These are phyloP conservation scores for Saccharomyces uvarum DNA, from an alignment of 1,139 yeast genomes.

Conservation along the genomic window DNA sequence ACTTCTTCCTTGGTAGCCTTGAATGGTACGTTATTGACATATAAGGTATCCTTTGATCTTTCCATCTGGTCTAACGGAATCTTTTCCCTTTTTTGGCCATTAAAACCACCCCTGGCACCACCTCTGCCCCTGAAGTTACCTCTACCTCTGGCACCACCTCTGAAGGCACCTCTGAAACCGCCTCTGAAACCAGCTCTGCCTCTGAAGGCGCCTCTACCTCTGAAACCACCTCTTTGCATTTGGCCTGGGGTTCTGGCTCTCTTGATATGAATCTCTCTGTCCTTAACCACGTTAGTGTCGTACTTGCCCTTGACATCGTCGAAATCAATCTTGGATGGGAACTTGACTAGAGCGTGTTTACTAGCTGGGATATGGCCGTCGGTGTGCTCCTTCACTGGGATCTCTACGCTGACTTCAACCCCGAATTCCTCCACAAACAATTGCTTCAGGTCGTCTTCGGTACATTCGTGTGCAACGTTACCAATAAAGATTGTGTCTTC, in stretches of 20 bases:
- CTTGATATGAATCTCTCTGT: conserved; percentile 29
- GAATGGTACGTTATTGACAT: conserved; percentile 31
- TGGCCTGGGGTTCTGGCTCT: conserved; percentile 27
- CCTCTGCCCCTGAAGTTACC: conserved; percentile 15
- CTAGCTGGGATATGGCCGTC: conserved; percentile 24
- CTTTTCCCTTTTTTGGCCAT: conserved; percentile 21
- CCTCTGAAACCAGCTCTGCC: conserved; percentile 10
- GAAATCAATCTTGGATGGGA: conserved; percentile 27
- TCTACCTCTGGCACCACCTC: conserved; percentile 13
- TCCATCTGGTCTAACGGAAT: conserved; percentile 31
- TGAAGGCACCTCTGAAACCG: conserved; percentile 11
- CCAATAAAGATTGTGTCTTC: conserved; percentile 32
- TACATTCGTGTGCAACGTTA: conserved; percentile 28
- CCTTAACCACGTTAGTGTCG: conserved; percentile 27
- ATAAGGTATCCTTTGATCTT: conserved; percentile 30
- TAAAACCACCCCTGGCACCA: conserved; percentile 17
- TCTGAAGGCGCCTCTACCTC: conserved; percentile 11
- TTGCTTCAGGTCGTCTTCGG: conserved; percentile 24
- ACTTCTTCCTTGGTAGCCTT: conserved; percentile 29
- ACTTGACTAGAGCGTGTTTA: conserved; percentile 31
- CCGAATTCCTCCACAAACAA: conserved; percentile 25
- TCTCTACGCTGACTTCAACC: conserved; percentile 24
- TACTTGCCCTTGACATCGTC: conserved; percentile 27
- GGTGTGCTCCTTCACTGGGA: conserved; percentile 23
- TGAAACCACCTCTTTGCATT: conserved; percentile 12